Evolutionary conservation across 257 asterid genomes (phyloP), one percentile per base, ranked within the genome.

Genomic region (Plectranthus barbatus): DNA sequence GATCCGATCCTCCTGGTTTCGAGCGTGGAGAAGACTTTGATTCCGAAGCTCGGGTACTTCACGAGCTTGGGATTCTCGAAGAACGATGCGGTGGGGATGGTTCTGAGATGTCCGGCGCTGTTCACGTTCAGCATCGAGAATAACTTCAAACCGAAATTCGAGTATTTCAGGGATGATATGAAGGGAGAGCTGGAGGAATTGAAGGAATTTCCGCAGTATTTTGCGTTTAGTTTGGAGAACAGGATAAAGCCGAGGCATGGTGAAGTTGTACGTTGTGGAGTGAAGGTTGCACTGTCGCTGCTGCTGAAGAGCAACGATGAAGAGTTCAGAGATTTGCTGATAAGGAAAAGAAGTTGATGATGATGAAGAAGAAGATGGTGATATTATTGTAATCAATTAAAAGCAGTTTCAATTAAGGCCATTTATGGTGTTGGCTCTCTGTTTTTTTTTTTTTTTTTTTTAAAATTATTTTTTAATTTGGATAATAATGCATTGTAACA

Each of bases 181-280:
- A 37, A 72, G 69, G 94, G 98, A 9, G 10, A 12, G 19, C 52
- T 84, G 83, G 83, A 75, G 66, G 88, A 88, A 34, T 37, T 88
- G 76, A 78, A 79, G 78, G 84, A 64, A 2, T 91, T 91, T 58
- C 96, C 98, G 4, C 98, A 91, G 83, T 88, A 79, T 40, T 91
- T 91, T 37, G 72, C 88, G 1, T 91, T 91, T 60, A 91, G 95
- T 56, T 67, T 91, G 90, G 95, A 84, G 83, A 91, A 86, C 31
- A 71, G 95, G 83, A 88, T 91, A 29, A 88, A 83, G 70, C 83
- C 86, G 0, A 71, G 95, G 80, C 84, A 88, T 21, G 5, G 21
- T 68, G 90, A 80, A 76, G 70, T 72, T 67, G 77, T 84, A 21
- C 42, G 76, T 64, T 66, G 73, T 56, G 88, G 92, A 9, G 69